Evolutionary conservation across 2,329 filamentous ascomycete species (phyloP), one percentile per base, ranked within the genome.

Genomic region (Eurotiales sp.): DNA sequence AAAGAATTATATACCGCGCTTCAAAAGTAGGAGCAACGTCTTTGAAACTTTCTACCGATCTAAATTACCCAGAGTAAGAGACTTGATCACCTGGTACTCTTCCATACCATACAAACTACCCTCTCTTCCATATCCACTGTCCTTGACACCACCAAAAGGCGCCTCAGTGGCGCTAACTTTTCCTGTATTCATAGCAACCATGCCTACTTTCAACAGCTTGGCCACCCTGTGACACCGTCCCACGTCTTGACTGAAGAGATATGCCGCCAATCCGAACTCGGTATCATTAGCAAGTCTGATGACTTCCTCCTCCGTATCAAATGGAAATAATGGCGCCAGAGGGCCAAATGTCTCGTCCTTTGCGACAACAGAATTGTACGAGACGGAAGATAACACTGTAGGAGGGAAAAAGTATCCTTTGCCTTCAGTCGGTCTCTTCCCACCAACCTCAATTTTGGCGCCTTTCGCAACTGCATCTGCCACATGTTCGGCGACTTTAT

Each of bases 181-280:
- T 8, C 48, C 77, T 3, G 76, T 77, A 59, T 79, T 79, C 36
- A 79, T 57, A 50, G 88, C 89, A 1, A 95, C 82, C 90, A 95
- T 95, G 48, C 89, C 90, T 1, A 92, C 87, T 66, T 95, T 87
- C 34, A 95, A 73, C 14, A 78, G 77, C 71, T 88, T 85, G 0
- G 84, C 81, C 0, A 88, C 79, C 43, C 85, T 76, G 59, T 76
- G 73, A 23, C 82, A 77, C 6, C 85, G 72, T 62, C 79, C 74
- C 11, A 87, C 55, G 61, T 87, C 80, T 45, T 73, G 71, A 5
- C 82, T 92, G 42, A 43, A 62, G 41, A 70, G 56, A 42, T 63
- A 66, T 1, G 57, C 59, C 11, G 59, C 64, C 8, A 70, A 55
- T 4, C 67, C 67, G 11, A 64, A 59, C 11, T 63, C 58, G 1